A percentile compares a stretch with the other conserved stretches of the same genome.
Conservation (phyloP, 164 flowering plant genomes). For the Vitis labrusca region DNA sequence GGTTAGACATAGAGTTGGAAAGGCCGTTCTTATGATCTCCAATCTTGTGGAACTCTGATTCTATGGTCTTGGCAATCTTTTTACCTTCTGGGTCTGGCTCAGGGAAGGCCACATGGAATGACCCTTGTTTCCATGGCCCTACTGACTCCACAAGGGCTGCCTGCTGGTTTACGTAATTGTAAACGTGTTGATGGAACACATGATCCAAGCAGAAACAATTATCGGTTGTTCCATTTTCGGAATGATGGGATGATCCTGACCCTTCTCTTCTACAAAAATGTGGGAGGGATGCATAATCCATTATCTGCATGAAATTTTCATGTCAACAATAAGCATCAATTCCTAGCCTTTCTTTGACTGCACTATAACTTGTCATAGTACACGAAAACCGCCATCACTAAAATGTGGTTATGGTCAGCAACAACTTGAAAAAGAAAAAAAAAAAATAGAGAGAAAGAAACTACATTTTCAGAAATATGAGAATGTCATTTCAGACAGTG, state of each 20-base stretch:
- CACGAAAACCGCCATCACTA: no score
- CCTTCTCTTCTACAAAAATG: conserved; percentile 69
- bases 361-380: no score
- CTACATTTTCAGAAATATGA: not conserved
- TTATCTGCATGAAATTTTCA: conserved; percentile 43
- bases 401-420: no score
- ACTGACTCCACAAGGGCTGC: conserved; percentile 22
- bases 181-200: conserved; percentile 56
- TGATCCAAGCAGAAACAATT: conserved; percentile 69
- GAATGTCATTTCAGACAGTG: no score
- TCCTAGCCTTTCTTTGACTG: not conserved
- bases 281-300: conserved; percentile 69
- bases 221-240: conserved; percentile 28
- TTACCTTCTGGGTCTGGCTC: conserved; percentile 48
- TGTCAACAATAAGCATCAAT: no score
- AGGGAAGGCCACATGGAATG: conserved; percentile 53
- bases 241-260: conserved; percentile 53
- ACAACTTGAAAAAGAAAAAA: no score
- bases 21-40: conserved; percentile 36
- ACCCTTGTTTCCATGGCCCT: conserved; percentile 40
- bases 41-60: conserved; percentile 38
- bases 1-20: conserved; percentile 25
- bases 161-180: conserved; percentile 44
- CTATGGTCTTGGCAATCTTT: conserved; percentile 48
- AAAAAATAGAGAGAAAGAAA: not conserved